Evolutionary conservation across 345 rosid species (phyloP).

Genomic region (Erodium maritimum): DNA sequence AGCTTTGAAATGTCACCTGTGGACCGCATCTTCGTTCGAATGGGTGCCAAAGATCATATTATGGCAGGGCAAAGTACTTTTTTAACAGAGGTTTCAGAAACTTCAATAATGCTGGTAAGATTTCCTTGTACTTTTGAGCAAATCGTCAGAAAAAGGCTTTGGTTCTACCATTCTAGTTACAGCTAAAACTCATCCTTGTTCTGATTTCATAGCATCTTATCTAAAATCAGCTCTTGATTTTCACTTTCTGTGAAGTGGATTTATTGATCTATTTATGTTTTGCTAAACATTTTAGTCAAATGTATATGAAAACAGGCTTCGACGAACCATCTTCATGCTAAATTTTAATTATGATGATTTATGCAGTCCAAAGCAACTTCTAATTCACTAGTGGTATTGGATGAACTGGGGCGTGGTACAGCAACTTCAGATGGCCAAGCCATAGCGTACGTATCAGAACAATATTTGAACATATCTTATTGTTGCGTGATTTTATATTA

Average conservation of each 20-base stretch:
- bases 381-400: conserved; percentile 77
- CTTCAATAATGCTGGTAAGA: conserved; percentile 86
- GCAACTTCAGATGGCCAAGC: conserved; percentile 99
- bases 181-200: neutral
- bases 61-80: conserved; percentile 94
- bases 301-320: no score
- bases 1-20: conserved; percentile 72
- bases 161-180: neutral
- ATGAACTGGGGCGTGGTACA: conserved; percentile 98
- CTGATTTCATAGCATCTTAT: neutral
- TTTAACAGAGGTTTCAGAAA: conserved; percentile 93
- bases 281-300: no score
- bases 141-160: neutral
- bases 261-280: no score
- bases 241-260: no score
- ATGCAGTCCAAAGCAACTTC: conserved; percentile 69
- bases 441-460: conserved; percentile 58
- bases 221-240: no score
- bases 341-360: conserved; percentile 3
- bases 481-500: neutral
- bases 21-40: conserved; percentile 79
- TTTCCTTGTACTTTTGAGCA: conserved; percentile 4
- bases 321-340: no score
- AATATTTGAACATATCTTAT: neutral
- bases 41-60: conserved; percentile 97